Conservation (phyloP, 208 protist species). For the Trypanosoma boissoni region DNA sequence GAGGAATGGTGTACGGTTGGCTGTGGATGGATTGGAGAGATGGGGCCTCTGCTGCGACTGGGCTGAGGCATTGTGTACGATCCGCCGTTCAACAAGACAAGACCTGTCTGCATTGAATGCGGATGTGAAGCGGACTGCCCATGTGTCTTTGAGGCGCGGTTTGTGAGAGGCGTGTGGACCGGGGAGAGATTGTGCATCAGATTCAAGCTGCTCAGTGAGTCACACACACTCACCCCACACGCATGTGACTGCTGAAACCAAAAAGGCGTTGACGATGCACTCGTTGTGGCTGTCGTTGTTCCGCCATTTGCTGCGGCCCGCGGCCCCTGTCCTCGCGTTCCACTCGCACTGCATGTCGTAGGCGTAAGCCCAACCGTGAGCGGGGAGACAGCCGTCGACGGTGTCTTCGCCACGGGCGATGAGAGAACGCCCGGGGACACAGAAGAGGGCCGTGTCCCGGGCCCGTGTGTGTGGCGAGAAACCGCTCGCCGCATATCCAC, state of each 20-base stretch:
- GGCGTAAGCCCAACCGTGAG: slow-evolving; percentile 19
- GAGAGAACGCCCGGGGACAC: slow-evolving; percentile 8
- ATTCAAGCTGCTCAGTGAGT: slow-evolving; percentile 11
- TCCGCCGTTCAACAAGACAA: neutral
- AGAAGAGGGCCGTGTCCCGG: neutral
- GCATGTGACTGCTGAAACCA: no score
- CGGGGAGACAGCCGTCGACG: slow-evolving; percentile 10
- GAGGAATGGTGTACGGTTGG: neutral
- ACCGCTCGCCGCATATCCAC: neutral
- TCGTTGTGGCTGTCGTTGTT: neutral
- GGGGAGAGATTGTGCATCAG: slow-evolving; percentile 13
- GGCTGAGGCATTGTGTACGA: slow-evolving; percentile 1
- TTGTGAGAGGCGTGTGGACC: slow-evolving; percentile 5
- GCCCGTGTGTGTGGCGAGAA: neutral
- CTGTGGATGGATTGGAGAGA: no score
- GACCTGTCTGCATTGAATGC: neutral
- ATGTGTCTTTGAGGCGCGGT: neutral
- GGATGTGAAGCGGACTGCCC: neutral
- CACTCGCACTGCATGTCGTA: slow-evolving; percentile 1
- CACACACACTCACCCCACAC: slow-evolving; percentile 12
- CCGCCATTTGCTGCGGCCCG: neutral
- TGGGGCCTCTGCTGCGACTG: neutral
- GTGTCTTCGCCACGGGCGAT: slow-evolving; percentile 3
- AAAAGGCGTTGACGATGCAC: no score
- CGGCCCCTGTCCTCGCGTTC: neutral